phyloP scores from a whole-genome alignment of 2,329 filamentous ascomycete species.

The Madurella mycetomatis region DNA sequence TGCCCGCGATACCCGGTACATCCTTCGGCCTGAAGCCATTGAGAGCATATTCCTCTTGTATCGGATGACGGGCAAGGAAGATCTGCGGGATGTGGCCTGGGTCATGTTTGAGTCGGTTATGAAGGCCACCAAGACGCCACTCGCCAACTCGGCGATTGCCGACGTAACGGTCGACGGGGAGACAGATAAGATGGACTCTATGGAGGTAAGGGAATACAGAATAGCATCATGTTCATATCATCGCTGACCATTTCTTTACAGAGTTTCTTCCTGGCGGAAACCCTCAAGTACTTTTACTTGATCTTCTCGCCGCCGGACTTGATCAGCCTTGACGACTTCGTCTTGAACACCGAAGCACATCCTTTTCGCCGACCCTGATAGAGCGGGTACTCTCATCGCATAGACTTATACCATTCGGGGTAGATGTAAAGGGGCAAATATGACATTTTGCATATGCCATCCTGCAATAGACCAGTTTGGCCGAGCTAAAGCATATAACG shows the following conservation, averaged over 20 bases:
- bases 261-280: constrained; percentile 40
- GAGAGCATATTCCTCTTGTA: constrained; percentile 65
- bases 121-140: constrained; percentile 44
- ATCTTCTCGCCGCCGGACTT: constrained; percentile 54
- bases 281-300: constrained; percentile 60
- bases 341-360: constrained; percentile 35
- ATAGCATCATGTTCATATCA: not conserved
- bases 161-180: constrained; percentile 39
- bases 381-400: not conserved
- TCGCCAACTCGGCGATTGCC: constrained; percentile 50
- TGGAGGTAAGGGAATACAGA: constrained; percentile 44
- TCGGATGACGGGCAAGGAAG: constrained; percentile 53
- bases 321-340: constrained; percentile 57
- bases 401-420: too few relatives aligned
- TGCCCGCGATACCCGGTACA: constrained; percentile 39
- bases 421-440: too few relatives aligned
- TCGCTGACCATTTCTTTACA: constrained; percentile 1
- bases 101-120: constrained; percentile 55
- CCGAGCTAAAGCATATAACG: too few relatives aligned
- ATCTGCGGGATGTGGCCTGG: constrained; percentile 58
- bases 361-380: constrained; percentile 12
- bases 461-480: too few relatives aligned
- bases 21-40: constrained; percentile 60
- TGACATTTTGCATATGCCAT: too few relatives aligned
- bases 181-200: constrained; percentile 50